These are phyloP conservation scores for Coccomyxa subellipsoidea DNA, from an alignment of 163 green algal genomes.

Conservation along the genomic window DNA sequence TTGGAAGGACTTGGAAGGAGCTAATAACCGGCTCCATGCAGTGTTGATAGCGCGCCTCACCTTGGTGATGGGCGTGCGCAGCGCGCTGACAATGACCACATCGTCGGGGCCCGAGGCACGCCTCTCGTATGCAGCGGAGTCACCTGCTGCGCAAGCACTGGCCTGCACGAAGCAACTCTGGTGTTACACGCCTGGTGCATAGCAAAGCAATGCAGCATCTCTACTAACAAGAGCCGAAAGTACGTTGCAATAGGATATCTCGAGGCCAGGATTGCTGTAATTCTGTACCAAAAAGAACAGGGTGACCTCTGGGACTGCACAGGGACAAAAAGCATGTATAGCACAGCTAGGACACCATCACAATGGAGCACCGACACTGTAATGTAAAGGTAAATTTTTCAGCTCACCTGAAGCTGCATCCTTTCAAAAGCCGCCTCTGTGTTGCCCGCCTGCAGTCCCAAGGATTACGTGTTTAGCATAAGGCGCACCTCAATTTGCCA, in stretches of 20 bases:
- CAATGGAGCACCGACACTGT: no score
- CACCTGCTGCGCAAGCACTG: slow-evolving; percentile 39
- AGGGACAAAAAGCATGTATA: background rate
- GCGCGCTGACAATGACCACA: slow-evolving; percentile 83
- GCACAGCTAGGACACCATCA: no score
- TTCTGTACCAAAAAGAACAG: no score
- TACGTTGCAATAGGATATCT: no score
- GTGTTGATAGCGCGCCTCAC: slow-evolving; percentile 5
- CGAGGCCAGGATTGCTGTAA: no score
- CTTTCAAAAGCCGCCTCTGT: background rate
- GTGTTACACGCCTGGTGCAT: no score
- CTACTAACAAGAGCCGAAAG: no score
- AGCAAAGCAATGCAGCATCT: no score
- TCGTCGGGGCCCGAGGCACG: slow-evolving; percentile 63
- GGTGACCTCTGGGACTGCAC: background rate
- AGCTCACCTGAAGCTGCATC: background rate
- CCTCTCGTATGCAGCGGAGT: slow-evolving; percentile 79
- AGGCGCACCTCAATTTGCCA: background rate
- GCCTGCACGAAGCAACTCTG: slow-evolving; percentile 1
- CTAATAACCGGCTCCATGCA: background rate
- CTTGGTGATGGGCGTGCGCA: slow-evolving; percentile 89
- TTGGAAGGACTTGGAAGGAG: background rate
- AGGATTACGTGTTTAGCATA: background rate
- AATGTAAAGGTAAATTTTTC: background rate
- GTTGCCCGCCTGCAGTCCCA: background rate